phyloP scores from a whole-genome alignment of 805 yeast genomes.

The Candida dendrica region DNA sequence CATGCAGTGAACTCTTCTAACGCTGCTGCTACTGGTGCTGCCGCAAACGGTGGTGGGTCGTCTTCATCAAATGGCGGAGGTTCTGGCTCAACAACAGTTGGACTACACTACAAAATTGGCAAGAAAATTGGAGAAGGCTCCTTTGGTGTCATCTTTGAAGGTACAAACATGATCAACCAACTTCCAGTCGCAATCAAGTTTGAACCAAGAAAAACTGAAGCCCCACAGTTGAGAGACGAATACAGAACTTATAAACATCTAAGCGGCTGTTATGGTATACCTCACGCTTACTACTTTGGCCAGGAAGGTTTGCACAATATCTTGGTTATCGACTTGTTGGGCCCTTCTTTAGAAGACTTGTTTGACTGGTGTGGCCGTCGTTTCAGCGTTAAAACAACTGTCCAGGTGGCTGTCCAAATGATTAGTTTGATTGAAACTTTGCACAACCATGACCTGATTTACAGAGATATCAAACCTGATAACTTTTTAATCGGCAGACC shows the following conservation, averaged over 20 bases:
- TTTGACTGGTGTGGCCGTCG: conserved; percentile 85
- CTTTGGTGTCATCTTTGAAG: conserved; percentile 80
- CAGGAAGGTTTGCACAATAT: conserved; percentile 81
- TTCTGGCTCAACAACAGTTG: conserved; percentile 33
- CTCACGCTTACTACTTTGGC: conserved; percentile 79
- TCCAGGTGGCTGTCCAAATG: conserved; percentile 74
- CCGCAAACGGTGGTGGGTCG: background rate
- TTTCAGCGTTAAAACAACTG: conserved; percentile 65
- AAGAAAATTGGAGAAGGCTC: conserved; percentile 86
- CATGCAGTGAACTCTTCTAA: conserved; percentile 10
- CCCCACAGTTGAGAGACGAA: conserved; percentile 79
- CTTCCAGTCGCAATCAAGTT: conserved; percentile 68
- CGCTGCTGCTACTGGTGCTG: no score
- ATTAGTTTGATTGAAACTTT: conserved; percentile 62
- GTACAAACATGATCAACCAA: conserved; percentile 62
- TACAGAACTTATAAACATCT: conserved; percentile 70
- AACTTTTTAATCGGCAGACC: conserved; percentile 68
- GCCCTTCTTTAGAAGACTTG: conserved; percentile 77
- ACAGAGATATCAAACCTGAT: conserved; percentile 80
- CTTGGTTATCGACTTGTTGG: conserved; percentile 66
- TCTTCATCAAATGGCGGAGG: background rate
- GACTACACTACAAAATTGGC: conserved; percentile 67
- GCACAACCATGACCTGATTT: conserved; percentile 70
- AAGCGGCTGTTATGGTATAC: conserved; percentile 64
- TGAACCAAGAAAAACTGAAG: conserved; percentile 74